phyloP scores from a whole-genome alignment of 2,329 filamentous ascomycete species.

The Colletotrichum filicis region DNA sequence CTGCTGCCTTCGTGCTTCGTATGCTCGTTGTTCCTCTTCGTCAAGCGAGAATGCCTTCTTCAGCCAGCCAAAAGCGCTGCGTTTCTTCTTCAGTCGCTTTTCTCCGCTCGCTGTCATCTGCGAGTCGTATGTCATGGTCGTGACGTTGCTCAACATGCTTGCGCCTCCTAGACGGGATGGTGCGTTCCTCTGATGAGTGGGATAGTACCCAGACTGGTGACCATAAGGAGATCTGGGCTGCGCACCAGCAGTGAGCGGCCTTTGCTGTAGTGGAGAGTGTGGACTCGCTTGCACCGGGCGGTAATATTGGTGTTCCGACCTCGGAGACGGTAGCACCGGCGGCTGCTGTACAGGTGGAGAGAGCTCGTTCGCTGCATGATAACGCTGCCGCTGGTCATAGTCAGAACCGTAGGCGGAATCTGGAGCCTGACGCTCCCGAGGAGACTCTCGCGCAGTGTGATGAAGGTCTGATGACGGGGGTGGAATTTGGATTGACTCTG shows the following conservation, averaged over 20 bases:
- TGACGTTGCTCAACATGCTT: conserved; percentile 68
- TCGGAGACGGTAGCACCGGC: conserved; percentile 58
- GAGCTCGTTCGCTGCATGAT: conserved; percentile 44
- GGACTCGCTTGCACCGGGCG: conserved; percentile 71
- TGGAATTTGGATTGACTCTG: conserved; percentile 65
- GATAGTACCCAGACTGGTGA: conserved; percentile 44
- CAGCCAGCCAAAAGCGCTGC: conserved; percentile 74
- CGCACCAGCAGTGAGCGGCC: conserved; percentile 63
- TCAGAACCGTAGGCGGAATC: conserved; percentile 63
- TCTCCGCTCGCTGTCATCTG: conserved; percentile 43
- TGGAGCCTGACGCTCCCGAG: conserved; percentile 39
- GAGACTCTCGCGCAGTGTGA: conserved; percentile 39
- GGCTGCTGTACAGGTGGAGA: conserved; percentile 51
- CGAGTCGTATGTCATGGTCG: conserved; percentile 56
- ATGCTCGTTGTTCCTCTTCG: conserved; percentile 70
- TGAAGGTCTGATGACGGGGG: conserved; percentile 49
- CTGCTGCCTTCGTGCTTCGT: conserved; percentile 64
- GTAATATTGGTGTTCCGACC: conserved; percentile 68
- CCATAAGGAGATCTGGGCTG: conserved; percentile 38
- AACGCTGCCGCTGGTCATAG: conserved; percentile 47
- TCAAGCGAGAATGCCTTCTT: conserved; percentile 75
- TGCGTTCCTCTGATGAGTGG: conserved; percentile 57
- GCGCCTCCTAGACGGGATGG: conserved; percentile 64
- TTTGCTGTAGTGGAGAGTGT: conserved; percentile 71
- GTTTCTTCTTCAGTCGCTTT: conserved; percentile 71